Conservation (phyloP, 2,329 filamentous ascomycete species). For the Penicillium sp. region DNA sequence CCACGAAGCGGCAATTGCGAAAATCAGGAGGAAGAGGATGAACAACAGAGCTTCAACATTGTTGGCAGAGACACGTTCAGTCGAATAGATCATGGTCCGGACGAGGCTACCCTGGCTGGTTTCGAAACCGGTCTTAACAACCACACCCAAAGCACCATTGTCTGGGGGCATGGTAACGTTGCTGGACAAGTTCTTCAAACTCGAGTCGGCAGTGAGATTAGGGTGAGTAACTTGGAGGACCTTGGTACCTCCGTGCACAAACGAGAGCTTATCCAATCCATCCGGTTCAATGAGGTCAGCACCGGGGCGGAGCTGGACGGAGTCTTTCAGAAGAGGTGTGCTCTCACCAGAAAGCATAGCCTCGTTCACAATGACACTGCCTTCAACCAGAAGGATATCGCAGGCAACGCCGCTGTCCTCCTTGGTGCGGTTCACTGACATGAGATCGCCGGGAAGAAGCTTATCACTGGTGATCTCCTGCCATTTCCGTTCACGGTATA, state of each 20-base stretch:
- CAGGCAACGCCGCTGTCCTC: conserved; percentile 96
- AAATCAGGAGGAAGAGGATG: conserved; percentile 93
- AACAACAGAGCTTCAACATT: conserved; percentile 95
- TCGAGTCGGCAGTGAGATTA: conserved; percentile 65
- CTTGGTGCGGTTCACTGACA: conserved; percentile 89
- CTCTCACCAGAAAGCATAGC: conserved; percentile 99
- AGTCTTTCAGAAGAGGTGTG: conserved; percentile 94
- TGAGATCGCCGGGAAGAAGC: conserved; percentile 87
- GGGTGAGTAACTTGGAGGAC: conserved; percentile 92
- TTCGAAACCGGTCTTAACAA: conserved; percentile 97
- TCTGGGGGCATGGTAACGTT: conserved; percentile 84
- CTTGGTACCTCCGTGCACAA: conserved; percentile 96
- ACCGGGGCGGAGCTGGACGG: conserved; percentile 80
- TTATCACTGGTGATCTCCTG: conserved; percentile 84
- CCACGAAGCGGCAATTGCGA: conserved; percentile 96
- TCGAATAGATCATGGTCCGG: conserved; percentile 99
- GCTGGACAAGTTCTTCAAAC: conserved; percentile 66
- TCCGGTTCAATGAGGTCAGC: conserved; percentile 82
- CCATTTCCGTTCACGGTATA: conserved; percentile 86
- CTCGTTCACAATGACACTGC: conserved; percentile 96
- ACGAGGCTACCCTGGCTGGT: conserved; percentile 97
- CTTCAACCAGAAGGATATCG: conserved; percentile 93
- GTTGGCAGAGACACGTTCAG: conserved; percentile 97
- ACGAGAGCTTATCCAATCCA: conserved; percentile 92
- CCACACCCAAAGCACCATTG: conserved; percentile 87